A percentile compares a stretch with the other conserved stretches of the same genome.
Conservation (phyloP, 495 filamentous ascomycete genomes). For the Penicillium chermesinum region DNA sequence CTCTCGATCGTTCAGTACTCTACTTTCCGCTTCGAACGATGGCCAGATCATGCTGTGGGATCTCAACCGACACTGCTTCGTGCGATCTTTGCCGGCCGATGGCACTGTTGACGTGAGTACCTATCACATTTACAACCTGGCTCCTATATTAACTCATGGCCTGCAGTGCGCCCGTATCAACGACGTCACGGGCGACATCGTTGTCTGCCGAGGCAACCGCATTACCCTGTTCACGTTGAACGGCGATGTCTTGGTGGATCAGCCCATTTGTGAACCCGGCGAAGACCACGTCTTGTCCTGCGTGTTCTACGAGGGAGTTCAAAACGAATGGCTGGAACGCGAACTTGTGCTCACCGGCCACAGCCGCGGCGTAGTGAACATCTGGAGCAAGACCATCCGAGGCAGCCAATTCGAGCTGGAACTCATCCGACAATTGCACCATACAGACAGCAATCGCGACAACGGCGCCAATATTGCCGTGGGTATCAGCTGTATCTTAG, state of each 20-base stretch:
- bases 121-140: neutral
- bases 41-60: constrained; percentile 89
- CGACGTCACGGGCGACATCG: constrained; percentile 81
- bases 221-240: constrained; percentile 85
- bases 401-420: constrained; percentile 54
- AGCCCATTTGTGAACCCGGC: constrained; percentile 64
- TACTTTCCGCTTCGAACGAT: constrained; percentile 75
- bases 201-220: constrained; percentile 70
- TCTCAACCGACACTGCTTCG: constrained; percentile 79
- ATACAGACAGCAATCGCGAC: constrained; percentile 68
- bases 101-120: constrained; percentile 47
- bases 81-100: constrained; percentile 62
- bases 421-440: constrained; percentile 73
- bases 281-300: constrained; percentile 75
- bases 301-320: constrained; percentile 87
- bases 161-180: constrained; percentile 75
- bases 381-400: constrained; percentile 52
- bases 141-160: too few relatives aligned
- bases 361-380: constrained; percentile 74
- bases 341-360: constrained; percentile 88
- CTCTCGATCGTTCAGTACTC: constrained; percentile 78
- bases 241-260: constrained; percentile 72
- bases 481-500: constrained; percentile 82
- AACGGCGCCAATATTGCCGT: constrained; percentile 69
- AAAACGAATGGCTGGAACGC: constrained; percentile 89